Evolutionary conservation across 139 green algal species (phyloP), one percentile per base, ranked within the genome.

Genomic region (Chlamydomonas applanata): DNA sequence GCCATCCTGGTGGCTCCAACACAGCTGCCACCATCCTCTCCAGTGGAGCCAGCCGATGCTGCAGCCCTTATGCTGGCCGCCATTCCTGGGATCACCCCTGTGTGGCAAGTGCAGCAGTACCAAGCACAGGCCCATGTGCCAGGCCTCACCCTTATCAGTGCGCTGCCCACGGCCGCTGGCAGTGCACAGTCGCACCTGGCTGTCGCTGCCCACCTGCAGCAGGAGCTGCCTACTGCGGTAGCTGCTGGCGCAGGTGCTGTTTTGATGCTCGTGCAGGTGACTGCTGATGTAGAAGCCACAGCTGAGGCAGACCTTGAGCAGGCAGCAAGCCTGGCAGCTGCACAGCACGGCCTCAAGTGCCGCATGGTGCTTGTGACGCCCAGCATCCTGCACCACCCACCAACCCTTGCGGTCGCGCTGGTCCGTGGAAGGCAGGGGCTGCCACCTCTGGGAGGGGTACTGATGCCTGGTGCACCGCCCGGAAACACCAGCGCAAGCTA

Each of bases 341-440:
- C 11, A 11, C 7, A 7, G 40, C 40, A 49, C 11, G 7, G 7
- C 40, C 7, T 49, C 9, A 1, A 13, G 2, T 35, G 74, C 29
- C 25, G 29, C 0, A 1, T 86, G 22, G 76, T 62, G 30, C 14
- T 78, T 2, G 16, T 83, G 1, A 36, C 68, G 1, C 20, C 30
- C 0, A 25, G n/a, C 30, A 53, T 63, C 32, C 53, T 49, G 53
- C 52, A 25, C 7, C 2, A 40, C 32, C 29, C 54, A 4, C 3
- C 2, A 4, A 9, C 75, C 59, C 30, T 76, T 49, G 64, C 34
- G 4, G 67, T 36, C 33, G 74, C 71, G 20, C 66, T 84, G 35
- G 59, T 80, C n/a, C 60, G 61, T n/a, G 66, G 60, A 0, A 27
- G 46, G 14, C 4, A 49, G 13, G 60, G 63, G 3, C 63, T 71